Percentiles rank a stretch among this genome's conserved stretches.
These are phyloP conservation scores for Penicillium canescens DNA, from an alignment of 495 filamentous ascomycete genomes.

Conservation along the genomic window DNA sequence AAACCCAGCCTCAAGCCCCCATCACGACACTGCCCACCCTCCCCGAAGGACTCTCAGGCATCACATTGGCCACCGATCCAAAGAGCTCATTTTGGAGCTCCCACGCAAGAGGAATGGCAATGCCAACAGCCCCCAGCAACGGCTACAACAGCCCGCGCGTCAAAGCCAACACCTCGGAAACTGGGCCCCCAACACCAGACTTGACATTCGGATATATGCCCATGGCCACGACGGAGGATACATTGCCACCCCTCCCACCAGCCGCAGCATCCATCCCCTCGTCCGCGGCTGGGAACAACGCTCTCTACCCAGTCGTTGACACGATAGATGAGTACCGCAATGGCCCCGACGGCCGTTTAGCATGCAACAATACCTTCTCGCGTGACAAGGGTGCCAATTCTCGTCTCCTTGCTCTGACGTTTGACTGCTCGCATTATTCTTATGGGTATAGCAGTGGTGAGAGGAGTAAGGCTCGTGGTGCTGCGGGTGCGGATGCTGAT, in stretches of 20 bases:
- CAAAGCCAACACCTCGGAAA: constrained; percentile 17
- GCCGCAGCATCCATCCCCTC: constrained; percentile 11
- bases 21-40: neutral
- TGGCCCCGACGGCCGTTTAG: constrained; percentile 9
- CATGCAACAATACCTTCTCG: constrained; percentile 14
- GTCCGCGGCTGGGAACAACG: constrained; percentile 6
- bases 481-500: constrained; percentile 12
- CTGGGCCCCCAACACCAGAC: constrained; percentile 25
- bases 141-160: constrained; percentile 16
- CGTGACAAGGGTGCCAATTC: constrained; percentile 19
- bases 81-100: constrained; percentile 19
- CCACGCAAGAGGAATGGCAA: constrained; percentile 7
- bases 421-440: constrained; percentile 25
- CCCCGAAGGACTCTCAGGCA: constrained; percentile 15
- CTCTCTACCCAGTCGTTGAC: constrained; percentile 22
- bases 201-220: constrained; percentile 33
- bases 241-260: constrained; percentile 2
- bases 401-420: constrained; percentile 22
- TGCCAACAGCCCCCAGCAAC: constrained; percentile 13
- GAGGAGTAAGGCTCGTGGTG: constrained; percentile 21
- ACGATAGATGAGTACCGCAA: constrained; percentile 25
- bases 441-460: constrained; percentile 40
- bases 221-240: constrained; percentile 20
- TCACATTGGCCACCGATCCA: constrained; percentile 13
- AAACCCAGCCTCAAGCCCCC: constrained; percentile 7